Evolutionary conservation across 148 eudicot genomes (phyloP).

Genomic region (Vaccinium macrocarpon): DNA sequence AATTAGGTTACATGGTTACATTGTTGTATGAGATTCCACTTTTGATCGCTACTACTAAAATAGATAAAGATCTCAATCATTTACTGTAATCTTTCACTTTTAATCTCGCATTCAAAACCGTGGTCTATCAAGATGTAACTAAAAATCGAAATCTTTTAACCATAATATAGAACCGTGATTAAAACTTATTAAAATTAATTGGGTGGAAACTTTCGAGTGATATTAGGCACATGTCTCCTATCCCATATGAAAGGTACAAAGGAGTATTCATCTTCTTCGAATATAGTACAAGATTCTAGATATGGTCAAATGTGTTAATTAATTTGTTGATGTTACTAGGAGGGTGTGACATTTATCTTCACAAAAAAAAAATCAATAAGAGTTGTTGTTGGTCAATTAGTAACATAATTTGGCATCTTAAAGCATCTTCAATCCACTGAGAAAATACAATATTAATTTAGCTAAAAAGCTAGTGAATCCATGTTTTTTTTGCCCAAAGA

Average conservation of each 20-base stretch:
- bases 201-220: not conserved
- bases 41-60: not conserved
- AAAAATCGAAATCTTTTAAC: too few relatives aligned
- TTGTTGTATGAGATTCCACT: not conserved
- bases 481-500: not conserved
- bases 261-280: not conserved
- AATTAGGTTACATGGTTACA: not conserved
- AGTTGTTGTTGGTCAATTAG: not conserved
- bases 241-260: not conserved
- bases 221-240: not conserved
- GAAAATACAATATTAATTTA: not conserved
- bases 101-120: too few relatives aligned
- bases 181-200: too few relatives aligned
- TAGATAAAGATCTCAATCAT: not conserved
- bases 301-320: not conserved
- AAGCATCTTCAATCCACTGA: not conserved
- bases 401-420: not conserved
- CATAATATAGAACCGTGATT: too few relatives aligned
- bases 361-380: not conserved
- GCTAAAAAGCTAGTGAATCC: not conserved
- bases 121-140: too few relatives aligned
- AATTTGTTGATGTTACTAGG: not conserved
- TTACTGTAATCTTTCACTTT: too few relatives aligned
- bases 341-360: not conserved
- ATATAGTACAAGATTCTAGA: not conserved